These are phyloP conservation scores for Beauveria scarabaeidicola DNA, from an alignment of 2,329 filamentous ascomycete species.

Conservation along the genomic window DNA sequence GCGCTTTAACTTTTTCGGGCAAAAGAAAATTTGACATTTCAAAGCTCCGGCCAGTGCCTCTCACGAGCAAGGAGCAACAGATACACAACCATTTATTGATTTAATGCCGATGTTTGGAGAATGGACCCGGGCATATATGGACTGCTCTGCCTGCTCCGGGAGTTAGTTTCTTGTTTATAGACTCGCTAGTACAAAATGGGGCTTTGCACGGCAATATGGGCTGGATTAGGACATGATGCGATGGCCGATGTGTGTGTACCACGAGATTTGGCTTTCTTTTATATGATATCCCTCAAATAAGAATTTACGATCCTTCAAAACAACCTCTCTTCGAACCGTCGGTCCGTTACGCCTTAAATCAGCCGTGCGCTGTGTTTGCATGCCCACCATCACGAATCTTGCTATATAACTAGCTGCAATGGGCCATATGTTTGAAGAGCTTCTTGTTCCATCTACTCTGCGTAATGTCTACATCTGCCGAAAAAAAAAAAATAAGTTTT, in stretches of 20 bases:
- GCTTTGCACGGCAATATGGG: not conserved
- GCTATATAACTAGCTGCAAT: not conserved
- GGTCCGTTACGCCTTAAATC: too few relatives aligned
- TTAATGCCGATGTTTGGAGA: not conserved
- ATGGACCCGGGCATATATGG: not conserved
- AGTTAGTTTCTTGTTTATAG: not conserved
- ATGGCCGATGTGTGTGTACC: not conserved
- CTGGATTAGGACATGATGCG: not conserved
- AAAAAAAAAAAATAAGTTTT: not conserved
- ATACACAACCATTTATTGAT: not conserved
- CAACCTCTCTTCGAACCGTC: too few relatives aligned
- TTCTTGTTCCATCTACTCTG: not conserved
- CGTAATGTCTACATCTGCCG: not conserved
- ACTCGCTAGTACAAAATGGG: not conserved
- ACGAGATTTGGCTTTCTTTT: not conserved
- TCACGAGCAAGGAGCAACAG: not conserved
- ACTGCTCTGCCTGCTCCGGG: not conserved
- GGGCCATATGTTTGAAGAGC: not conserved
- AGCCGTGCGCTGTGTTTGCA: too few relatives aligned
- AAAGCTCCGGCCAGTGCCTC: not conserved
- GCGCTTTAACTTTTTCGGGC: slow-evolving; percentile 1
- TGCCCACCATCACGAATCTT: too few relatives aligned
- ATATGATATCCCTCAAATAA: slow-evolving; percentile 8
- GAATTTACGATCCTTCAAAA: not conserved
- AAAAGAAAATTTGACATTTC: not conserved